Conservation (phyloP, 495 filamentous ascomycete genomes). For the Aspergillus panamensis region DNA sequence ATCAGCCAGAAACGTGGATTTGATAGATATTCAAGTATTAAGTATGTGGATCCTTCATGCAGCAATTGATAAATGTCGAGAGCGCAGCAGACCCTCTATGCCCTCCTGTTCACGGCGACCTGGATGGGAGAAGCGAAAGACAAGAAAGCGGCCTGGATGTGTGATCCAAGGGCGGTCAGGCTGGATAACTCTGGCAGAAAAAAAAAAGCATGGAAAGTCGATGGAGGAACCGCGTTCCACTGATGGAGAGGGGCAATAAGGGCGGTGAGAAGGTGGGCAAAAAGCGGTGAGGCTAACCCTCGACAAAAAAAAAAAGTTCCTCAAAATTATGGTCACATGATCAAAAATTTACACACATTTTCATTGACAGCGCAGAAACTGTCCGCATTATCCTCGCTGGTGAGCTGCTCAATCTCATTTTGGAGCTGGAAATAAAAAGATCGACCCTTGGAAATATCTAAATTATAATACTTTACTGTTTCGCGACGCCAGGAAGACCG, state of each 20-base stretch:
- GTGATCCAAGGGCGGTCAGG: constrained; percentile 16
- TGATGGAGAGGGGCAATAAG: constrained; percentile 10
- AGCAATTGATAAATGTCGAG: background rate
- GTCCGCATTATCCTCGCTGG: background rate
- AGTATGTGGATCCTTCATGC: too few relatives aligned
- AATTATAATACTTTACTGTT: background rate
- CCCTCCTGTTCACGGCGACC: background rate
- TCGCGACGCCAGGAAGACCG: constrained; percentile 2
- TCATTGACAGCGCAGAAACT: constrained; percentile 10
- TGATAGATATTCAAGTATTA: background rate
- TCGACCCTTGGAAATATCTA: background rate
- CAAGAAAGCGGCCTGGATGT: constrained; percentile 1
- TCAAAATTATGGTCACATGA: constrained; percentile 40
- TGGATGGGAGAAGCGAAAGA: background rate
- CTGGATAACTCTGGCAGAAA: constrained; percentile 15
- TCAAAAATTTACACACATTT: constrained; percentile 42
- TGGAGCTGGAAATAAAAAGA: background rate
- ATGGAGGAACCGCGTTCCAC: background rate
- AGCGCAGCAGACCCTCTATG: background rate
- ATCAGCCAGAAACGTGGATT: too few relatives aligned
- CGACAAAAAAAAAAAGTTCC: constrained; percentile 22
- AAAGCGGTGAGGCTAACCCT: constrained; percentile 25
- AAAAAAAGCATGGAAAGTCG: background rate
- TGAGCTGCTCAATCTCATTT: background rate
- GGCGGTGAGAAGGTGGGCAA: constrained; percentile 1